Evolutionary conservation across 2,329 filamentous ascomycete species (phyloP).

Genomic region (Microsporum canis): DNA sequence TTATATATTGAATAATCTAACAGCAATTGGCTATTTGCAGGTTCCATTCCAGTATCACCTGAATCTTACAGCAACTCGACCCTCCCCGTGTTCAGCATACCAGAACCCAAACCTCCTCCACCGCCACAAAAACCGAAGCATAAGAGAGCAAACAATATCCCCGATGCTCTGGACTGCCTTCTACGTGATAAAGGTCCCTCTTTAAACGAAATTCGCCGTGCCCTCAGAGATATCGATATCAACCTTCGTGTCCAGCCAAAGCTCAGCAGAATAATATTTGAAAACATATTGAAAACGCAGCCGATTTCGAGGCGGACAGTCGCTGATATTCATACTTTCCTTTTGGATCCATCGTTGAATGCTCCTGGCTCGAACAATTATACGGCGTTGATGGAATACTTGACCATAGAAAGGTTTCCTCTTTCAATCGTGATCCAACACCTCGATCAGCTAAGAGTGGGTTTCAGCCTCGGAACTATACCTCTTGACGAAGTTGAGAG

Average conservation of each 20-base stretch:
- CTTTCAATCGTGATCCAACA: constrained; percentile 14
- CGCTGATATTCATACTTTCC: constrained; percentile 23
- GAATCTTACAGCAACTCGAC: neutral
- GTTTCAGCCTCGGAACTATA: constrained; percentile 27
- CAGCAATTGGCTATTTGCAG: neutral
- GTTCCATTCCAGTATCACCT: neutral
- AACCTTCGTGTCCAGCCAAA: constrained; percentile 26
- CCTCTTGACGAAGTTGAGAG: constrained; percentile 23
- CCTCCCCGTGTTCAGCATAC: neutral
- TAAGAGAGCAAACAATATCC: neutral
- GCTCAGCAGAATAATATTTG: constrained; percentile 28
- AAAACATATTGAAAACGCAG: constrained; percentile 20
- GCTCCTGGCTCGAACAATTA: constrained; percentile 28
- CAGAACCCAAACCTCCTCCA: neutral
- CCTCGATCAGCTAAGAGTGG: constrained; percentile 19
- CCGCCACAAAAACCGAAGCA: neutral
- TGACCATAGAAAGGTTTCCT: constrained; percentile 10
- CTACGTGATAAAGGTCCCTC: neutral
- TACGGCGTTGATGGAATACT: constrained; percentile 20
- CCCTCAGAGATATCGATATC: constrained; percentile 21
- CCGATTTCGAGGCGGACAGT: constrained; percentile 9
- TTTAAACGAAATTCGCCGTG: constrained; percentile 22
- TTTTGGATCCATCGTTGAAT: constrained; percentile 30
- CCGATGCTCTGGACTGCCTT: neutral
- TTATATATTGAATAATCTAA: neutral